Evolutionary conservation across 495 filamentous ascomycete species (phyloP).

Genomic region (Coniosporium apollinis): DNA sequence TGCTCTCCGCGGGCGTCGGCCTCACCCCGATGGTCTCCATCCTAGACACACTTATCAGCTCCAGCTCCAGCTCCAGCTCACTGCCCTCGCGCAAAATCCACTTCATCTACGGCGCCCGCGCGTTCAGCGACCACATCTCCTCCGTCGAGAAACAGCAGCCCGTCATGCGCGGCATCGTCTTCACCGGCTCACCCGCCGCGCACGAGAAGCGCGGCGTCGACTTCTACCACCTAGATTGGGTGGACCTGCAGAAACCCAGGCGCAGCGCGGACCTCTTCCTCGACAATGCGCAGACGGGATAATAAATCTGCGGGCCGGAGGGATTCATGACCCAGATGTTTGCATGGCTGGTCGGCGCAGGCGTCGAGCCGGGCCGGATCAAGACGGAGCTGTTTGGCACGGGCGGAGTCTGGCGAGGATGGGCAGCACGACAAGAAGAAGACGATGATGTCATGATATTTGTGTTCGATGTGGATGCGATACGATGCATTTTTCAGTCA

Average conservation of each 20-base stretch:
- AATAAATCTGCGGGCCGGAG: conserved; percentile 53
- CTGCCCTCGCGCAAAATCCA: too few species aligned
- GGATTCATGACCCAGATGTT: conserved; percentile 46
- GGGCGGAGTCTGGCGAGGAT: conserved; percentile 20
- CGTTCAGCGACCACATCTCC: too few species aligned
- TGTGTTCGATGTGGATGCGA: too few species aligned
- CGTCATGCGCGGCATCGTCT: too few species aligned
- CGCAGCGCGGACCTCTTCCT: conserved; percentile 34
- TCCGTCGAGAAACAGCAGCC: too few species aligned
- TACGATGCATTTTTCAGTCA: too few species aligned
- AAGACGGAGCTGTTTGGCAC: conserved; percentile 54
- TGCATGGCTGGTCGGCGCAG: conserved; percentile 30
- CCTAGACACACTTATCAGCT: conserved; percentile 35
- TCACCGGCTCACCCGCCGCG: too few species aligned
- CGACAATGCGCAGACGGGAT: conserved; percentile 35
- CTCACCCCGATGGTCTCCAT: conserved; percentile 53
- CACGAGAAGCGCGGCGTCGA: too few species aligned
- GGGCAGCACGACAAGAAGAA: too few species aligned
- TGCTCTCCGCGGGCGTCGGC: conserved; percentile 56
- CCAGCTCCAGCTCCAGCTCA: too few species aligned
- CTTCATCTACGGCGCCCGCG: too few species aligned
- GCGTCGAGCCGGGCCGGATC: conserved; percentile 37
- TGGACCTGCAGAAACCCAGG: conserved; percentile 38
- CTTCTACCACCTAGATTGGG: conserved; percentile 37
- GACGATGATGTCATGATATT: too few species aligned